phyloP scores from a whole-genome alignment of 2,329 filamentous ascomycete species.

The Aspergillus tamarii region DNA sequence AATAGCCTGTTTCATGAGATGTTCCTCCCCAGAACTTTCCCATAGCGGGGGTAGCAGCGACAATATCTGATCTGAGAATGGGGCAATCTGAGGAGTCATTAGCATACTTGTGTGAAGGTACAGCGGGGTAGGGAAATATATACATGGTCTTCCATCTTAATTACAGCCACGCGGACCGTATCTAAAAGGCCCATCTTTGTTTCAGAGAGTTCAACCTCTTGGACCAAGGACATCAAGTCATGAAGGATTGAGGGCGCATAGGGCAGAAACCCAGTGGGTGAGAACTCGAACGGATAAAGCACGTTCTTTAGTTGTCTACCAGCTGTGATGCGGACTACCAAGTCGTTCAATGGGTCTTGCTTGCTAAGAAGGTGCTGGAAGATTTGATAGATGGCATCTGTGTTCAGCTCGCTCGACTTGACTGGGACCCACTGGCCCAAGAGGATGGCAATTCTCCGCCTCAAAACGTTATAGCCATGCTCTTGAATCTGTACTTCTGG shows the following conservation, averaged over 20 bases:
- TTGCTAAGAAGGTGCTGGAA: constrained; percentile 83
- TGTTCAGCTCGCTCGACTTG: constrained; percentile 68
- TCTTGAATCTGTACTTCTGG: constrained; percentile 73
- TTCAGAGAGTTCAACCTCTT: constrained; percentile 78
- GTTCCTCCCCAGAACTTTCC: constrained; percentile 82
- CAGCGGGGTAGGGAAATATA: constrained; percentile 19
- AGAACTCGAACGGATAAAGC: constrained; percentile 83
- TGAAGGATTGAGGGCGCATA: constrained; percentile 74
- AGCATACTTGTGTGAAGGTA: constrained; percentile 1
- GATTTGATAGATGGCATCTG: constrained; percentile 80
- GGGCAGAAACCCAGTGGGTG: constrained; percentile 71
- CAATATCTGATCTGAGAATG: constrained; percentile 79
- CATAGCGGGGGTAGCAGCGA: constrained; percentile 78
- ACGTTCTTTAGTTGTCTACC: constrained; percentile 81
- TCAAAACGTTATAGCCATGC: constrained; percentile 75
- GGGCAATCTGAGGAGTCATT: constrained; percentile 51
- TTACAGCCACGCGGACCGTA: constrained; percentile 79
- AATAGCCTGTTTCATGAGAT: constrained; percentile 92
- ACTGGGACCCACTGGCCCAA: constrained; percentile 88
- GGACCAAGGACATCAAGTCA: constrained; percentile 75
- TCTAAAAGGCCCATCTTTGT: constrained; percentile 89
- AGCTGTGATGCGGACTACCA: constrained; percentile 89
- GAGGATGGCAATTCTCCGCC: constrained; percentile 84
- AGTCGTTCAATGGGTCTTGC: constrained; percentile 78
- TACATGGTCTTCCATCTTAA: constrained; percentile 76